These are phyloP conservation scores for Eucalyptus cladocalyx DNA, from an alignment of 345 rosid genomes.

Conservation along the genomic window DNA sequence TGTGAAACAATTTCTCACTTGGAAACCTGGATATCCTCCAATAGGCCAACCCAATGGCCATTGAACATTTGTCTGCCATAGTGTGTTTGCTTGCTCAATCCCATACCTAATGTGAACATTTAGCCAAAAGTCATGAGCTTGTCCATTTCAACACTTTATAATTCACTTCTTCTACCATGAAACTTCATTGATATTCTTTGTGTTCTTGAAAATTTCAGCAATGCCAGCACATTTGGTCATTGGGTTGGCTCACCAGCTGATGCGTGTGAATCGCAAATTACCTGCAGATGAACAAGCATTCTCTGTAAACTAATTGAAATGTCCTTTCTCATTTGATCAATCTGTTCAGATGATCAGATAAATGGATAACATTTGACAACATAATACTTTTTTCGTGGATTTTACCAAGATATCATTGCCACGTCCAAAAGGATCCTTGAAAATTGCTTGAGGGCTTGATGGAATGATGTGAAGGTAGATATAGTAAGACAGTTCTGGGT, in stretches of 20 bases:
- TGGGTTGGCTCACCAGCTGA: accelerated
- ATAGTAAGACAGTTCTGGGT: not conserved
- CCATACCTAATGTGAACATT: no score
- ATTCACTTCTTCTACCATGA: accelerated
- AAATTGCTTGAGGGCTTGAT: constrained; percentile 75
- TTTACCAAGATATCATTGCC: constrained; percentile 82
- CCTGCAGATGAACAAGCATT: accelerated
- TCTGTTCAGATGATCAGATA: not conserved
- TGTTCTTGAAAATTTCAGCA: no score
- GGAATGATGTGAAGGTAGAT: not conserved
- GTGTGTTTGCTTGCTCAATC: no score
- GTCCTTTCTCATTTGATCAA: not conserved
- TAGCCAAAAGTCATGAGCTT: no score
- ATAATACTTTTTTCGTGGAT: not conserved
- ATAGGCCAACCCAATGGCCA: no score
- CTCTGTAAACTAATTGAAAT: not conserved
- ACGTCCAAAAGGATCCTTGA: constrained; percentile 29
- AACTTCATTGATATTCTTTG: no score
- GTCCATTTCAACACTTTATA: no score
- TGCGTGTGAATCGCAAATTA: accelerated
- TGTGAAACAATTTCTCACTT: constrained; percentile 19
- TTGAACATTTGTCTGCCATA: no score
- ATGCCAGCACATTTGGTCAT: accelerated
- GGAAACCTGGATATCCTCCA: constrained; percentile 52
- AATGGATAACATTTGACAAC: not conserved